phyloP scores from a whole-genome alignment of 2,329 filamentous ascomycete species.

The Neoascochyta sp. region DNA sequence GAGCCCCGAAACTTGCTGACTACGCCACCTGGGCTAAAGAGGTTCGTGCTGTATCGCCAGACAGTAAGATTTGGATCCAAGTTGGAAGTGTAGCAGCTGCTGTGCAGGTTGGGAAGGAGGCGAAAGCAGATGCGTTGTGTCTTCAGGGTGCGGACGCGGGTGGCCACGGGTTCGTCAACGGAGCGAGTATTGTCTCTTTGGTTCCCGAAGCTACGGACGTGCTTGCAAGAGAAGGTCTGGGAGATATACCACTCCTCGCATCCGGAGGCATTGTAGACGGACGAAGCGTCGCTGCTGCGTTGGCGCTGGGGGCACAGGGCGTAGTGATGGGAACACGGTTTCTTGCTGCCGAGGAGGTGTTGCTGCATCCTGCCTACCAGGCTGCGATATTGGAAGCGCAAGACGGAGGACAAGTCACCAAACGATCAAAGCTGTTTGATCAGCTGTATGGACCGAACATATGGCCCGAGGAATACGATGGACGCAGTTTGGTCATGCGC shows the following conservation, averaged over 20 bases:
- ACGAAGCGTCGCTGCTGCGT: slow-evolving; percentile 55
- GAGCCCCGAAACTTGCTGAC: slow-evolving; percentile 47
- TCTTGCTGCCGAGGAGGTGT: slow-evolving; percentile 51
- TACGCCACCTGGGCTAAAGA: slow-evolving; percentile 35
- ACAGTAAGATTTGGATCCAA: slow-evolving; percentile 56
- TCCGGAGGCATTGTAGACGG: slow-evolving; percentile 60
- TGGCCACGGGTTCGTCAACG: slow-evolving; percentile 58
- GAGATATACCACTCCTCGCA: slow-evolving; percentile 45
- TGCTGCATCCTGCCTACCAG: slow-evolving; percentile 45
- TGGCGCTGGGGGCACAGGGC: slow-evolving; percentile 53
- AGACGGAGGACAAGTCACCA: slow-evolving; percentile 51
- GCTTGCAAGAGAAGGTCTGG: slow-evolving; percentile 35
- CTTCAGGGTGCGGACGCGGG: slow-evolving; percentile 63
- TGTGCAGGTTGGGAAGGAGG: slow-evolving; percentile 48
- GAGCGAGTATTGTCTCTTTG: slow-evolving; percentile 55
- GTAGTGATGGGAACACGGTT: slow-evolving; percentile 64
- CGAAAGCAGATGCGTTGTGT: slow-evolving; percentile 56
- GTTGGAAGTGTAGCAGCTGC: slow-evolving; percentile 58
- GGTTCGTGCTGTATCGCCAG: slow-evolving; percentile 31
- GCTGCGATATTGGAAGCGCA: slow-evolving; percentile 45
- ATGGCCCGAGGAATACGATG: slow-evolving; percentile 59
- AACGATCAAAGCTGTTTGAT: slow-evolving; percentile 51
- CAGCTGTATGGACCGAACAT: slow-evolving; percentile 52
- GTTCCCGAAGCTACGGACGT: slow-evolving; percentile 56
- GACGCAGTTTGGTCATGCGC: slow-evolving; percentile 53